Evolutionary conservation across 495 filamentous ascomycete genomes (phyloP).

Genomic region (Elasticomyces elasticus): DNA sequence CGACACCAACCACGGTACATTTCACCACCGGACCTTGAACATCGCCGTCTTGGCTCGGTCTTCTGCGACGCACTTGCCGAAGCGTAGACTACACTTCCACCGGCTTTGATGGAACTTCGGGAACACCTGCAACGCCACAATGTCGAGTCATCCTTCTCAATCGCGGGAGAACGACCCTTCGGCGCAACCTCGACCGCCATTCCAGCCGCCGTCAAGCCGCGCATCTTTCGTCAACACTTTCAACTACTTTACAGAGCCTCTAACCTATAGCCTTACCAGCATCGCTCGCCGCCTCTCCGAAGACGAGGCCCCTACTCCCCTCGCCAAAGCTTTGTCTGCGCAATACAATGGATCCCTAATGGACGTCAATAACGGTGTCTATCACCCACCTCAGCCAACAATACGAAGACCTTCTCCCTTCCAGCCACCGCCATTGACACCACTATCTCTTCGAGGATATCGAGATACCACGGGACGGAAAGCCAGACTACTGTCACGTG

Average conservation of each 20-base stretch:
- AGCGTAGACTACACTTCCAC: too few relatives aligned
- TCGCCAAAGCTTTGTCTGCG: constrained; percentile 18
- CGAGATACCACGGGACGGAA: constrained; percentile 21
- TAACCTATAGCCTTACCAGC: constrained; percentile 29
- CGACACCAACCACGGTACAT: too few relatives aligned
- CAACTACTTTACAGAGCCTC: constrained; percentile 33
- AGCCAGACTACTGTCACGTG: constrained; percentile 48
- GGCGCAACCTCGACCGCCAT: constrained; percentile 14
- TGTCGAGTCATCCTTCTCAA: too few relatives aligned
- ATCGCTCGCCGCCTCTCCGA: constrained; percentile 30
- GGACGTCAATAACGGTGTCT: constrained; percentile 25
- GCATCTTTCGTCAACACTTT: constrained; percentile 17
- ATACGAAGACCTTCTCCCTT: constrained; percentile 33
- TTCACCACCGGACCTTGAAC: too few relatives aligned
- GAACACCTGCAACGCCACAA: too few relatives aligned
- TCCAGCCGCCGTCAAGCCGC: constrained; percentile 4
- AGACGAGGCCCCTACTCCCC: constrained; percentile 23
- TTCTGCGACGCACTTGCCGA: too few relatives aligned
- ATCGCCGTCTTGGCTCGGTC: too few relatives aligned
- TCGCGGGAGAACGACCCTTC: too few relatives aligned
- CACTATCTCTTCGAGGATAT: constrained; percentile 31
- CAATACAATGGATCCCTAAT: constrained; percentile 22
- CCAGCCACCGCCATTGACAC: constrained; percentile 37
- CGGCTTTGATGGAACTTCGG: too few relatives aligned
- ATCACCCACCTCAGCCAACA: constrained; percentile 25